Evolutionary conservation across 768 basidiomycete species (phyloP).

Genomic region (Leccinum disarticulatum): DNA sequence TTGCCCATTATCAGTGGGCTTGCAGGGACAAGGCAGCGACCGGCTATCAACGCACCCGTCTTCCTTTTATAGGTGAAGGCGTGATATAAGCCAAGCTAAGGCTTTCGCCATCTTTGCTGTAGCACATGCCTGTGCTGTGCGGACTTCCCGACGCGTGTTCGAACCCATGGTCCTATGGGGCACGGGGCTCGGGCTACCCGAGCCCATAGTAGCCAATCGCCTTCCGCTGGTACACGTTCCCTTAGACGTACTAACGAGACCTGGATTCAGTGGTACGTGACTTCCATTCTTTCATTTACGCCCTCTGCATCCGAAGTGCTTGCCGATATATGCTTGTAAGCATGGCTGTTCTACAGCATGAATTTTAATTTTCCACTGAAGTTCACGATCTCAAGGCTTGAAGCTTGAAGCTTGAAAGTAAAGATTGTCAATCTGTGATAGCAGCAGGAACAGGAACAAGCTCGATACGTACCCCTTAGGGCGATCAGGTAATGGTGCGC

Average conservation of each 20-base stretch:
- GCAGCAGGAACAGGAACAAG: no score
- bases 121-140: neutral
- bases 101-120: neutral
- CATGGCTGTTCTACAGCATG: no score
- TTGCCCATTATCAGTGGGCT: slow-evolving; percentile 29
- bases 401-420: no score
- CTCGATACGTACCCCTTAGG: no score
- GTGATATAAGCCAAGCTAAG: neutral
- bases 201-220: no score
- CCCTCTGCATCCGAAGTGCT: no score
- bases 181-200: neutral
- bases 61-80: neutral
- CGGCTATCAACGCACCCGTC: neutral
- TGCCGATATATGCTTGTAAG: no score
- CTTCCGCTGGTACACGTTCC: neutral
- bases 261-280: neutral
- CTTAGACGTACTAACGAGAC: no score
- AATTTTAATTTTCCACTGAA: no score
- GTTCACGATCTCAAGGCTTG: no score
- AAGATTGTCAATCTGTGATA: no score
- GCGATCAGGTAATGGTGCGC: no score
- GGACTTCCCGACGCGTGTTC: neutral
- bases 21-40: neutral
- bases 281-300: neutral
- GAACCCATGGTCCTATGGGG: slow-evolving; percentile 4